Percentiles rank a stretch among this genome's conserved stretches.
phyloP scores from a whole-genome alignment of 106 monocot species.

The Dendrobium officinale region DNA sequence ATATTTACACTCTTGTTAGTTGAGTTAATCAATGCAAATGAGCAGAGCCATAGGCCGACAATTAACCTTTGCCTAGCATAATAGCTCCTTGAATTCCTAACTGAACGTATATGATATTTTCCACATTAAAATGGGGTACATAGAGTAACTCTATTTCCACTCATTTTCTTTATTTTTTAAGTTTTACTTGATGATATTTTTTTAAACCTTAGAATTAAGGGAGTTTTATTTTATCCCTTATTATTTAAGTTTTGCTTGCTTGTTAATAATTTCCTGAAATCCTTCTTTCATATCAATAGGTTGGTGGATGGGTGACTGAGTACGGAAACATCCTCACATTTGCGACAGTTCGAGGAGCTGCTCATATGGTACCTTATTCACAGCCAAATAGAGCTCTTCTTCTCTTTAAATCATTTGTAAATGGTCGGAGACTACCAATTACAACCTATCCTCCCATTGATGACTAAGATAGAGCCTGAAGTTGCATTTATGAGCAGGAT shows the following conservation, averaged over 20 bases:
- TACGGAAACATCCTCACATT: constrained; percentile 56
- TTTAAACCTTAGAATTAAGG: too few relatives aligned
- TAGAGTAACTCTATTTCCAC: too few relatives aligned
- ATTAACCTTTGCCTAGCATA: too few relatives aligned
- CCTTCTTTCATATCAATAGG: constrained; percentile 18
- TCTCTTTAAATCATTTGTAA: constrained; percentile 40
- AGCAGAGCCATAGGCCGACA: too few relatives aligned
- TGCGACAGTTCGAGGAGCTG: constrained; percentile 55
- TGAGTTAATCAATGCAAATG: too few relatives aligned
- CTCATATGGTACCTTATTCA: constrained; percentile 66
- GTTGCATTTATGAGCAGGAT: neutral
- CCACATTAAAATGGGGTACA: too few relatives aligned
- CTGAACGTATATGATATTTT: too few relatives aligned
- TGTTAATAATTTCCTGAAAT: neutral
- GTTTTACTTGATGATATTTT: too few relatives aligned
- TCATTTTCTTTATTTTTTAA: too few relatives aligned
- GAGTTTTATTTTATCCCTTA: too few relatives aligned
- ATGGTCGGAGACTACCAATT: constrained; percentile 32
- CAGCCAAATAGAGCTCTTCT: constrained; percentile 45
- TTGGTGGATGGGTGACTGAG: constrained; percentile 54
- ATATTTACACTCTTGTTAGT: too few relatives aligned
- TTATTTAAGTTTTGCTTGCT: neutral
- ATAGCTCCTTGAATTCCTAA: too few relatives aligned
- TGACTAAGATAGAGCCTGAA: neutral
- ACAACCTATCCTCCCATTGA: constrained; percentile 15